Percentiles rank a stretch among this genome's conserved stretches.
phyloP scores from a whole-genome alignment of 495 filamentous ascomycete species.

The Penicillium dipodomyicola region DNA sequence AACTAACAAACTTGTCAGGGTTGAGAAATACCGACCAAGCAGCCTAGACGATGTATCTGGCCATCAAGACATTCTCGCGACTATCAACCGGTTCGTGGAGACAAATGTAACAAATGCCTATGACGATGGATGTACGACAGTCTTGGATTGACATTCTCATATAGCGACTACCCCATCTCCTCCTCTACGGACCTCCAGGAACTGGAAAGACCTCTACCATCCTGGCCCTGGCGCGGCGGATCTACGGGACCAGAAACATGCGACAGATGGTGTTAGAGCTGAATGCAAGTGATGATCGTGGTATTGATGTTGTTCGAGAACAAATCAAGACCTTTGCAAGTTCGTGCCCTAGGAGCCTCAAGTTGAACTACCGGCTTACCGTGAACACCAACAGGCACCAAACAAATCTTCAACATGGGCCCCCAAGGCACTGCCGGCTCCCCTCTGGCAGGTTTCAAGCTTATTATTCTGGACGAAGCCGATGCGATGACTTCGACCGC shows the following conservation, averaged over 20 bases:
- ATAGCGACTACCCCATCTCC: conserved; percentile 86
- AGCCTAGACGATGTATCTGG: conserved; percentile 90
- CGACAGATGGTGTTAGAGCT: conserved; percentile 97
- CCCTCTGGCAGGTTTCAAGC: conserved; percentile 77
- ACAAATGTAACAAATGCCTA: conserved; percentile 57
- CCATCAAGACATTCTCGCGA: conserved; percentile 96
- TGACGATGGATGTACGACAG: not conserved
- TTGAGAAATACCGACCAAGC: conserved; percentile 96
- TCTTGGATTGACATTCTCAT: conserved; percentile 7
- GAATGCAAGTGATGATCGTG: conserved; percentile 94
- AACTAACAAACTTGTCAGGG: conserved; percentile 54
- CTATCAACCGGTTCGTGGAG: conserved; percentile 95
- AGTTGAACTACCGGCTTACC: conserved; percentile 47
- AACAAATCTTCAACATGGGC: conserved; percentile 62
- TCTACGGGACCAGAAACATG: conserved; percentile 91
- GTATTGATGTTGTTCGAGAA: conserved; percentile 97
- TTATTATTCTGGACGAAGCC: conserved; percentile 96
- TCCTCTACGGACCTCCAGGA: conserved; percentile 94
- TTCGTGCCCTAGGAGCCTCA: conserved; percentile 24
- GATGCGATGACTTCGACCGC: conserved; percentile 97
- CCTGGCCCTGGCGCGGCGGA: conserved; percentile 82
- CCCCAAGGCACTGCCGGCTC: conserved; percentile 44
- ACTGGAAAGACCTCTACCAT: conserved; percentile 98
- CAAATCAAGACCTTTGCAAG: conserved; percentile 99
- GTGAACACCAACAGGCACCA: conserved; percentile 53